phyloP scores from a whole-genome alignment of 148 eudicot species.

The Rhododendron griersonianum region DNA sequence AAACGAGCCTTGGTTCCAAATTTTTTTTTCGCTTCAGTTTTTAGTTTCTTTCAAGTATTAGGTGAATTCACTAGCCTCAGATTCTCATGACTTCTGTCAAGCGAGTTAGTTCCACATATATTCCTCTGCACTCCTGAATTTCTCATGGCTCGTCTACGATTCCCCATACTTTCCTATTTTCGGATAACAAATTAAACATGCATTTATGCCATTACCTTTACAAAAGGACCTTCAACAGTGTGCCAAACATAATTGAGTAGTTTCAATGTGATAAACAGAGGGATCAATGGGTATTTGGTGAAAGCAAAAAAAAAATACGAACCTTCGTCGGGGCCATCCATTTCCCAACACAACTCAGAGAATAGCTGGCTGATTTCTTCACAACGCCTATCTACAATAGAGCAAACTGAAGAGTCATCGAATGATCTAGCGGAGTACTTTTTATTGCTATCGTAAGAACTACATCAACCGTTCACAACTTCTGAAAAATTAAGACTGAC shows the following conservation, averaged over 20 bases:
- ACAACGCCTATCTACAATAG: constrained; percentile 62
- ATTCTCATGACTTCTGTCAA: background rate
- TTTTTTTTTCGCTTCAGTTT: background rate
- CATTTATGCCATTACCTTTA: background rate
- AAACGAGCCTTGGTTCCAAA: background rate
- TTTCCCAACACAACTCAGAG: constrained; percentile 47
- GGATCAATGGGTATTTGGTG: background rate
- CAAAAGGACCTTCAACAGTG: background rate
- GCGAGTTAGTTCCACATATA: background rate
- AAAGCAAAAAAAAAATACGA: background rate
- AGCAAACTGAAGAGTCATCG: background rate
- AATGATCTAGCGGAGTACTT: background rate
- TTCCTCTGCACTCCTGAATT: background rate
- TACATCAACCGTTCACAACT: background rate
- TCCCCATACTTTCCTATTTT: background rate
- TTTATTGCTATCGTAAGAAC: background rate
- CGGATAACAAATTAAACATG: background rate
- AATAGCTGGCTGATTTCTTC: constrained; percentile 47
- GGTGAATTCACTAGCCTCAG: background rate
- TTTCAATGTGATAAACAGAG: background rate
- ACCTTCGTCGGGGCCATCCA: constrained; percentile 89
- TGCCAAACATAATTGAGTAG: background rate
- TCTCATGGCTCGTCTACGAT: background rate
- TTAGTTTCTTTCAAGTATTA: background rate
- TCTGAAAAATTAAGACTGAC: background rate